Evolutionary conservation across 2,329 filamentous ascomycete species (phyloP).

Genomic region (Phyllosticta capitalensis): DNA sequence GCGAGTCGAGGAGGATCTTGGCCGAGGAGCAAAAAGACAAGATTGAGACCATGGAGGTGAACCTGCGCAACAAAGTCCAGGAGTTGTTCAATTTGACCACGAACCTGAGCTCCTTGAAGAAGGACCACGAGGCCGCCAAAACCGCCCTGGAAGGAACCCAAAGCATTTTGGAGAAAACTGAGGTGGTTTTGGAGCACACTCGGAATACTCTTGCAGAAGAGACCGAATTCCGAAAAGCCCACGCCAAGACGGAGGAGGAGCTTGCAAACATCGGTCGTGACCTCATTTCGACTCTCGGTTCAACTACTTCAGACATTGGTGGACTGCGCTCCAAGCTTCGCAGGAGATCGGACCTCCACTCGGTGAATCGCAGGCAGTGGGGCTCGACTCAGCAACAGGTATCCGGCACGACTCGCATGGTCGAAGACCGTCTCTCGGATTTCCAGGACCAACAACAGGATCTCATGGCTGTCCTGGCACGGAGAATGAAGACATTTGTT

Average conservation of each 20-base stretch:
- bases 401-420: conserved; percentile 61
- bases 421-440: conserved; percentile 64
- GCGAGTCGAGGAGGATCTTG: conserved; percentile 82
- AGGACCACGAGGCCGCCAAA: conserved; percentile 74
- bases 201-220: conserved; percentile 71
- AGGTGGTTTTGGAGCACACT: conserved; percentile 70
- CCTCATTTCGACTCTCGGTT: conserved; percentile 67
- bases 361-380: conserved; percentile 72
- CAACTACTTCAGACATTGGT: conserved; percentile 70
- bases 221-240: conserved; percentile 66
- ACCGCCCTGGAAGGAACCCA: conserved; percentile 68
- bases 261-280: conserved; percentile 64
- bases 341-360: conserved; percentile 75
- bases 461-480: conserved; percentile 57
- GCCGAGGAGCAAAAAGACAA: conserved; percentile 87
- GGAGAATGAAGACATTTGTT: conserved; percentile 69
- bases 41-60: conserved; percentile 84
- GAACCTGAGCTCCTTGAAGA: conserved; percentile 79
- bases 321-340: conserved; percentile 79
- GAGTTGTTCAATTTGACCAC: conserved; percentile 81
- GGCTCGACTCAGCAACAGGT: conserved; percentile 66
- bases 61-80: conserved; percentile 85
- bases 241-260: conserved; percentile 73
- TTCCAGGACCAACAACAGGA: conserved; percentile 65
- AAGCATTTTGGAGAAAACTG: conserved; percentile 75